These are phyloP conservation scores for Nicotiana paniculata DNA, from an alignment of 257 asterid species.

Conservation along the genomic window DNA sequence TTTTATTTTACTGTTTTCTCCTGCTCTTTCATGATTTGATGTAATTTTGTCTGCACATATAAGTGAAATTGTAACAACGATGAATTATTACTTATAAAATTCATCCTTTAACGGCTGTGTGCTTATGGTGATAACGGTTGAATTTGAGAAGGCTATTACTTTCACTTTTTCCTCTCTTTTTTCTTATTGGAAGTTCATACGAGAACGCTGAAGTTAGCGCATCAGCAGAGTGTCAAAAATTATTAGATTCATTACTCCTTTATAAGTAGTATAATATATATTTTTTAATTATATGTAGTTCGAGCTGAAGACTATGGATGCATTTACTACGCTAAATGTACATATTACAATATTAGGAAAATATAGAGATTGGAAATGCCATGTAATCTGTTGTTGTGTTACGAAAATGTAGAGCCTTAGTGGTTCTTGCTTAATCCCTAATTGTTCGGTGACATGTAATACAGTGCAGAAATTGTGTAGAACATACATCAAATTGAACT, in stretches of 20 bases:
- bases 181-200: not conserved
- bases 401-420: not conserved
- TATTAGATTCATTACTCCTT: not conserved
- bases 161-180: not conserved
- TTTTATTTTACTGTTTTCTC: not conserved
- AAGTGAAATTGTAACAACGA: not conserved
- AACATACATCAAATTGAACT: not conserved
- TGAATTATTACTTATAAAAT: no score
- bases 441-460: not conserved
- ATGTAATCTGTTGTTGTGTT: not conserved
- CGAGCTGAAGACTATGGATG: not conserved
- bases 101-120: no score
- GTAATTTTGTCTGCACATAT: not conserved
- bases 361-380: not conserved
- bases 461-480: not conserved
- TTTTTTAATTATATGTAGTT: not conserved
- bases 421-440: not conserved
- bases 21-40: not conserved
- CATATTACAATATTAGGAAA: not conserved
- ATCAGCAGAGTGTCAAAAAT: not conserved
- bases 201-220: not conserved
- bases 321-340: not conserved
- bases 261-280: not conserved
- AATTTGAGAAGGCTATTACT: not conserved
- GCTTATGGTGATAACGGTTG: not conserved